phyloP scores from a whole-genome alignment of 768 basidiomycete genomes.

The Phlegmacium glaucopus region DNA sequence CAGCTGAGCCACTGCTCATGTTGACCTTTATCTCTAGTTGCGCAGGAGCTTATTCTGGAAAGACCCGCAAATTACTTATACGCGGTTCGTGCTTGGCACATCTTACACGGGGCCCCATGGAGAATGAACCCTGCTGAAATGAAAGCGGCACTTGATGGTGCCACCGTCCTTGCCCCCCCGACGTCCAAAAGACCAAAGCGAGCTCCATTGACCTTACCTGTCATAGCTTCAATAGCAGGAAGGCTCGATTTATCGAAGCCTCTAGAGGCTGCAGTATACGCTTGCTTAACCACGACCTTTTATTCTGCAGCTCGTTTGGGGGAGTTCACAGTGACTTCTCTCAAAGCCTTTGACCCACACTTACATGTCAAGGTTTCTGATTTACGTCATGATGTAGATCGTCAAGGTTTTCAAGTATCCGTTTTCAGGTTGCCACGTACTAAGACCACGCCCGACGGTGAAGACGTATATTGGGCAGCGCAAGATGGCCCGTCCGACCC shows the following conservation, averaged over 20 bases:
- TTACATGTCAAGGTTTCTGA: slow-evolving; percentile 5
- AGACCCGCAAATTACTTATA: slow-evolving; percentile 25
- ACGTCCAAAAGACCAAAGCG: slow-evolving; percentile 4
- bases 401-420: slow-evolving; percentile 14
- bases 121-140: background rate
- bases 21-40: slow-evolving; percentile 11
- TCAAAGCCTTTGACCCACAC: slow-evolving; percentile 12
- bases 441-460: slow-evolving; percentile 7
- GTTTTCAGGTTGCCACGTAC: slow-evolving; percentile 14
- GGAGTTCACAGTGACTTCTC: slow-evolving; percentile 17
- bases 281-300: slow-evolving; percentile 19
- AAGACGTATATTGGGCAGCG: slow-evolving; percentile 21
- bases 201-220: background rate
- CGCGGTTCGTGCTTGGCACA: slow-evolving; percentile 33
- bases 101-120: slow-evolving; percentile 20
- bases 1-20: slow-evolving; percentile 17
- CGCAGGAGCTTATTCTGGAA: slow-evolving; percentile 24
- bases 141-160: slow-evolving; percentile 2
- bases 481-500: slow-evolving; percentile 21
- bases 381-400: background rate
- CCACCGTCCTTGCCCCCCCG: slow-evolving; percentile 2
- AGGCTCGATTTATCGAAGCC: slow-evolving; percentile 8
- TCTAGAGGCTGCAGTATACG: slow-evolving; percentile 18
- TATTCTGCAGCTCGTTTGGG: slow-evolving; percentile 6
- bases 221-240: background rate